These are phyloP conservation scores for Piromyces finnis DNA, from an alignment of 192 early-diverging fungal species.

Conservation along the genomic window DNA sequence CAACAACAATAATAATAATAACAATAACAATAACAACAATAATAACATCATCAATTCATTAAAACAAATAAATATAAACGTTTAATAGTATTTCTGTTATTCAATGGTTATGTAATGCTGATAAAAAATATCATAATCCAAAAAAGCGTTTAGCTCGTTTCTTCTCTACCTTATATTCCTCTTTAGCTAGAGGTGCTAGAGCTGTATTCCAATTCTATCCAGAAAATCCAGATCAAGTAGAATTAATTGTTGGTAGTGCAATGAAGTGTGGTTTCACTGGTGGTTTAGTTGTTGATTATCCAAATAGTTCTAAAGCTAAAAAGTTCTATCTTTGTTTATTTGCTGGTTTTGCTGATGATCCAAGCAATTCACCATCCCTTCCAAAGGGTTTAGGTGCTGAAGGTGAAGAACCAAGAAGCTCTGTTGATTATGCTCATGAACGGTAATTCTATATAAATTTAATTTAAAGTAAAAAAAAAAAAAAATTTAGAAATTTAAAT, in stretches of 20 bases:
- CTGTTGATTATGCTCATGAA: neutral
- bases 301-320: conserved; percentile 89
- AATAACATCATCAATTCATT: too few relatives aligned
- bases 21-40: too few relatives aligned
- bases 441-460: neutral
- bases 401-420: conserved; percentile 16
- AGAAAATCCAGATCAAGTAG: conserved; percentile 83
- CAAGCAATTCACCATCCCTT: conserved; percentile 25
- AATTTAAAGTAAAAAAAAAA: too few relatives aligned
- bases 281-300: conserved; percentile 87
- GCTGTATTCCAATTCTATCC: conserved; percentile 98
- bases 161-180: conserved; percentile 83
- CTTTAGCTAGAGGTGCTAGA: conserved; percentile 68
- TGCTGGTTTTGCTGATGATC: conserved; percentile 58
- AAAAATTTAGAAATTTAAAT: neutral
- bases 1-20: too few relatives aligned
- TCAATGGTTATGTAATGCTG: conserved; percentile 98
- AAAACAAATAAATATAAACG: too few relatives aligned
- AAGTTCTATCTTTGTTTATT: conserved; percentile 94
- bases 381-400: conserved; percentile 29
- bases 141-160: conserved; percentile 67
- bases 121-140: conserved; percentile 73
- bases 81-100: conserved; percentile 66
- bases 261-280: conserved; percentile 90
- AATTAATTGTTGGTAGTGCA: conserved; percentile 74